Percentiles rank a stretch among this genome's conserved stretches.
These are phyloP conservation scores for Ogataea dorogensis DNA, from an alignment of 805 yeast genomes.

Conservation along the genomic window DNA sequence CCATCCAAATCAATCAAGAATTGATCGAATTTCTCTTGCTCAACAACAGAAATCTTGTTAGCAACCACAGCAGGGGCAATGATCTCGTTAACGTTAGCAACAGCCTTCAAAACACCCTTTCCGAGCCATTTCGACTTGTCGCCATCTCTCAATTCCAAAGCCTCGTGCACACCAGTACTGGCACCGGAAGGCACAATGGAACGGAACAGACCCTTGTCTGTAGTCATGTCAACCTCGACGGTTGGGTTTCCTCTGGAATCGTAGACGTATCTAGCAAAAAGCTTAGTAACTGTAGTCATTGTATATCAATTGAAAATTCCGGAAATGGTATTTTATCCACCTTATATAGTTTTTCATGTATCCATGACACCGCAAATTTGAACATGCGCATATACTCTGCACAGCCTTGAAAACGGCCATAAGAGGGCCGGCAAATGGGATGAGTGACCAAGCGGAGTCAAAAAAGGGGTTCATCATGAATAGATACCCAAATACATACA, in stretches of 20 bases:
- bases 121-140: conserved; percentile 98
- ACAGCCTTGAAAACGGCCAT: conserved; percentile 13
- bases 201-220: conserved; percentile 92
- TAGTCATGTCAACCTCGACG: conserved; percentile 95
- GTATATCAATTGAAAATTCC: conserved; percentile 5
- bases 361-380: conserved; percentile 12
- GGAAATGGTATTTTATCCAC: conserved; percentile 5
- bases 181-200: conserved; percentile 99
- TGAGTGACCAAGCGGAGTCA: too few species aligned
- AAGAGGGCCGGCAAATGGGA: conserved; percentile 8
- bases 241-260: conserved; percentile 99
- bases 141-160: conserved; percentile 96
- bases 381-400: conserved; percentile 5
- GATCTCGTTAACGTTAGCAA: conserved; percentile 89
- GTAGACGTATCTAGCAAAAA: conserved; percentile 95
- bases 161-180: conserved; percentile 98
- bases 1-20: conserved; percentile 89
- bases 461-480: too few species aligned
- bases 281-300: conserved; percentile 68
- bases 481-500: too few species aligned
- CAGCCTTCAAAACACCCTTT: conserved; percentile 97
- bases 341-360: conserved; percentile 8
- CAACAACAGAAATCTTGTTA: conserved; percentile 77
- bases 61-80: conserved; percentile 91
- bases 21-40: conserved; percentile 85